Base-by-base conservation (phyloP, 225 moss, liverwort and hornwort species). In the Bryum argenteum region DNA sequence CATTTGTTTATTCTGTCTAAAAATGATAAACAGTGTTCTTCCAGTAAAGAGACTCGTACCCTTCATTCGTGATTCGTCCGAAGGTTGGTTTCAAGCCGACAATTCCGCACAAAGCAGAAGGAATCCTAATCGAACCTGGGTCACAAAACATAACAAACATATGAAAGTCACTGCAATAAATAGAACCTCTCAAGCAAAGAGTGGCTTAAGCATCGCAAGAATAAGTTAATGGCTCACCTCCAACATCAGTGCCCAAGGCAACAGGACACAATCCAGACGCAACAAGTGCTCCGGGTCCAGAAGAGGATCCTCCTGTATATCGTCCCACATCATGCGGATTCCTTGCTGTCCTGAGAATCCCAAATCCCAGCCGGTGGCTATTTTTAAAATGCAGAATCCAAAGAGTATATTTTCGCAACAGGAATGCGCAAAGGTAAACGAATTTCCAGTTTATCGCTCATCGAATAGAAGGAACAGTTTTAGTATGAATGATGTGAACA, bases 231-330 rank as follows among this genome's bases (percentile, higher is more conserved):
- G 58, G 40, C 87, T 74, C 59, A 94, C 97, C 94, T 90, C 94
- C 94, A 75, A 92, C 94, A 76, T 98, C 94, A 67, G 91, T 92
- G 63, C 91, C 97, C 73, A 98, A 58, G 54, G 97, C 94, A 82
- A 88, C 94, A 51, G 91, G 88, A 79, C 92, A 91, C 71, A 98
- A 76, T 38, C 94, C 97, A 63, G 92, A 84, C 71, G 97, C 82
- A 65, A 98, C 97, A 50, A 94, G 69, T n/a, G 94, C 94, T 82
- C 86, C 76, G 52, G 92, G 86, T 71, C 97, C 97, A 68, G 94
- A 77, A 16, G 97, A 94, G 63, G 97, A 94, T 56, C 94, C 97
- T 79, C 97, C 97, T 16, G 92, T 92, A 61, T 89, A 87, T 54
- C 89, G 76, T n/a, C 67, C 53, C 22, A 87, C 68, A 78, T 98